Evolutionary conservation across 2,329 filamentous ascomycete species (phyloP), one percentile per base, ranked within the genome.

Genomic region (Trichoderma pleuroti): DNA sequence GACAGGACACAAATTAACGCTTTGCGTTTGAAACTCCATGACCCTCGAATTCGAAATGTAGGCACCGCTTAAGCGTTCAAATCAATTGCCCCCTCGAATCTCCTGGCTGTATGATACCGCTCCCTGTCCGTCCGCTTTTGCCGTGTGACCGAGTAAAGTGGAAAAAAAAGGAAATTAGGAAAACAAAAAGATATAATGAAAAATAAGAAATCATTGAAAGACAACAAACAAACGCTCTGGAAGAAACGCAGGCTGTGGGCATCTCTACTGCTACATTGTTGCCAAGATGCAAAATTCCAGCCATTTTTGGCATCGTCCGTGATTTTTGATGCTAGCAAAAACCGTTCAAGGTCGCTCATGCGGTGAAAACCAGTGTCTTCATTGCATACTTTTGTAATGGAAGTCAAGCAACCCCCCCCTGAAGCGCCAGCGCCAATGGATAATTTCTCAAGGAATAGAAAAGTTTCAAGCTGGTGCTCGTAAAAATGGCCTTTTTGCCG

Each of bases 401-500:
- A 60, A 49, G 39, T 21, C 24, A 34, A 57, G 56, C 2, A 70
- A n/a, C 12, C 11, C 12, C 11, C 12, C 21, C 14, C 28, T 24
- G 18, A 61, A 70, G 68, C 62, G 62, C 68, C 54, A 21, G 61
- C 68, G 54, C 68, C 21, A 24, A 39, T 54, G 54, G 24, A 54
- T 2, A 61, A 61, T 12, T 14, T 9, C 24, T 52, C n/a, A 61
- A 24, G 8, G 30, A 56, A 52, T 12, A 67, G 10, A 4, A 67
- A 42, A 24, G 26, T 36, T 7, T 34, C 24, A 16, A 30, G 6
- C n/a, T 6, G 12, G 10, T 28, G 30, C 9, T 61, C 52, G 39
- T n/a, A 36, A 8, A n/a, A 36, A 11, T n/a, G 16, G 6, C 16
- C 52, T 21, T 32, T 32, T 32, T 36, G 9, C 28, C 21, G 1